Percentiles rank a stretch among this genome's conserved stretches.
Conservation (phyloP, 164 flowering plant species). For the Magnolia sinica region DNA sequence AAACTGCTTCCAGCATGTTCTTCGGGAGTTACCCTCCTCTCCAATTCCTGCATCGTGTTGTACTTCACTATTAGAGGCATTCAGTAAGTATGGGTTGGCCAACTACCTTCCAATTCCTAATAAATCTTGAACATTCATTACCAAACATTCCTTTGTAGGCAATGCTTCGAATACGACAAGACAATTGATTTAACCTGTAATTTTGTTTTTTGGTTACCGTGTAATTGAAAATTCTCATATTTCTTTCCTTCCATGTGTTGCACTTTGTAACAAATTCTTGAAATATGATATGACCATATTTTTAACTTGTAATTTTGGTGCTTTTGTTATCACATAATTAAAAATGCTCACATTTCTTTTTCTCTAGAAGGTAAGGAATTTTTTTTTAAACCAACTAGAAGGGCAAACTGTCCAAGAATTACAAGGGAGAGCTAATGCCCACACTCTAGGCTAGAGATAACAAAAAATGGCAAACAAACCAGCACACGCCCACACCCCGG, state of each 20-base stretch:
- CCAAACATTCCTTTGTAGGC: neutral
- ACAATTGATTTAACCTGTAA: neutral
- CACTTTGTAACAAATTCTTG: neutral
- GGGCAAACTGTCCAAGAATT: too few species aligned
- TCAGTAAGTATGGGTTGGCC: slow-evolving; percentile 46
- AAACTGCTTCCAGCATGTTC: slow-evolving; percentile 50
- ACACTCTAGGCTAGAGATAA: too few species aligned
- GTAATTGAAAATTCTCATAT: neutral
- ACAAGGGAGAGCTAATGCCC: too few species aligned
- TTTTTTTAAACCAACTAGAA: too few species aligned
- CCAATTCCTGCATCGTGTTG: slow-evolving; percentile 99
- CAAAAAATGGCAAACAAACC: too few species aligned
- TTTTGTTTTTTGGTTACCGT: neutral
- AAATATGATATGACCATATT: neutral
- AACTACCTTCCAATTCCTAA: slow-evolving; percentile 25
- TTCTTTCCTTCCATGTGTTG: neutral
- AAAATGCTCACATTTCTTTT: too few species aligned
- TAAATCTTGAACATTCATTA: neutral
- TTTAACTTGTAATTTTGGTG: neutral
- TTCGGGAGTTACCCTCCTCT: slow-evolving; percentile 92
- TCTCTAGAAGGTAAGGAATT: too few species aligned
- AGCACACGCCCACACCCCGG: too few species aligned
- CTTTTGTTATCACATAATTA: neutral
- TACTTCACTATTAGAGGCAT: slow-evolving; percentile 81
- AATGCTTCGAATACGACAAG: neutral